Evolutionary conservation across 495 filamentous ascomycete species (phyloP), one percentile per base, ranked within the genome.

Genomic region (Pyrenopolyporus hunteri): DNA sequence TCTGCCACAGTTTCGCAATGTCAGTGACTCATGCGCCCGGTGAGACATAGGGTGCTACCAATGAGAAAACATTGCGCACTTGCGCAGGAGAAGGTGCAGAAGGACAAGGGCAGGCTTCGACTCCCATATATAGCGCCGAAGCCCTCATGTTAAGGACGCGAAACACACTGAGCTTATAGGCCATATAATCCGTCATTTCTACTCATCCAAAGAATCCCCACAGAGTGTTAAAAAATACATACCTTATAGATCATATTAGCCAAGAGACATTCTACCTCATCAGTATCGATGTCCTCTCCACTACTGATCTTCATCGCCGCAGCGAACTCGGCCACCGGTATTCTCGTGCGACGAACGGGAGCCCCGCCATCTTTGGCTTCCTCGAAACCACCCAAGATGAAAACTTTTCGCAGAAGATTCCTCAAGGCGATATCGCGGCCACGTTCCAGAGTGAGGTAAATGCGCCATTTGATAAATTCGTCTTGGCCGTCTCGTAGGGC

Each of bases 171-270:
- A 23, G 13, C 17, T 4, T 2, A 42, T n/a, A 17, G 0, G 23
- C 13, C 10, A 13, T 22, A n/a, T 1, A 42, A 20, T 11, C 8
- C 23, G 37, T 17, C 16, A 20, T 6, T 42, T 23, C 37, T 11
- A 42, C 19, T 6, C 37, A 23, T 11, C 17, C 17, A 13, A 45
- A 13, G 19, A 28, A 40, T n/a, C n/a, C n/a, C n/a, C n/a, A n/a
- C n/a, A n/a, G n/a, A n/a, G n/a, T n/a, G n/a, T n/a, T n/a, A n/a
- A n/a, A 13, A 35, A 53, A 37, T 13, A 59, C 85, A 66, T 70
- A 94, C 92, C 84, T 96, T 98, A 77, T 98, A 98, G 31, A 98
- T 96, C 79, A 95, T 86, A 66, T 96, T 97, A 4, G 95, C 90
- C 62, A 98, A 63, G 57, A 97, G 70, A 74, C 95, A 98, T 76